phyloP scores from a whole-genome alignment of 106 monocot species.

The Agapanthus africanus region DNA sequence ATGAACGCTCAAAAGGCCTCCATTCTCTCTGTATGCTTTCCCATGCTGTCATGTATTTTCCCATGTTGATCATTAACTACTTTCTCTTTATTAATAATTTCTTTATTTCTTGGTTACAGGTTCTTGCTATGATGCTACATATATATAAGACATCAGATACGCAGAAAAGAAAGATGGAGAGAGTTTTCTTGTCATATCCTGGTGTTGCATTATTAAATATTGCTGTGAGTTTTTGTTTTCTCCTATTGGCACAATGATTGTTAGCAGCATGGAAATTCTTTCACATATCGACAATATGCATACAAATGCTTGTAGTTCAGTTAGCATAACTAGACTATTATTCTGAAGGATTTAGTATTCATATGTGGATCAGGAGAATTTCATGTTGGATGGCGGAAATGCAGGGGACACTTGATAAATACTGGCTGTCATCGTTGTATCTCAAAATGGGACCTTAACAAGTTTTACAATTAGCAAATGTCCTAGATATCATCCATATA shows the following conservation, averaged over 20 bases:
- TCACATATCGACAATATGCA: neutral
- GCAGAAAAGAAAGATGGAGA: slow-evolving; percentile 11
- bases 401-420: too few relatives aligned
- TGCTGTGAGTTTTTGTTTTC: slow-evolving; percentile 15
- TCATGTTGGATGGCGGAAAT: too few relatives aligned
- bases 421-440: too few relatives aligned
- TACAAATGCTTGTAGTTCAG: neutral
- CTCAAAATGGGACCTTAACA: too few relatives aligned
- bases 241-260: neutral
- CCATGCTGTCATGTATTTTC: neutral
- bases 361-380: too few relatives aligned
- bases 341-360: too few relatives aligned
- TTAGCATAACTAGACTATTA: neutral
- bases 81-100: neutral
- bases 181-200: slow-evolving; percentile 4
- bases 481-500: too few relatives aligned
- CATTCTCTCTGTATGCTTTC: neutral
- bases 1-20: neutral
- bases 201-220: slow-evolving; percentile 17
- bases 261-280: neutral
- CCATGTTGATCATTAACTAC: neutral
- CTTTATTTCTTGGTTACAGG: slow-evolving; percentile 4
- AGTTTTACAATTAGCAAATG: too few relatives aligned
- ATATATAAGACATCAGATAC: slow-evolving; percentile 6
- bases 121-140: slow-evolving; percentile 21